These are phyloP conservation scores for Fusarium cyanostomum DNA, from an alignment of 2,329 filamentous ascomycete genomes.

Conservation along the genomic window DNA sequence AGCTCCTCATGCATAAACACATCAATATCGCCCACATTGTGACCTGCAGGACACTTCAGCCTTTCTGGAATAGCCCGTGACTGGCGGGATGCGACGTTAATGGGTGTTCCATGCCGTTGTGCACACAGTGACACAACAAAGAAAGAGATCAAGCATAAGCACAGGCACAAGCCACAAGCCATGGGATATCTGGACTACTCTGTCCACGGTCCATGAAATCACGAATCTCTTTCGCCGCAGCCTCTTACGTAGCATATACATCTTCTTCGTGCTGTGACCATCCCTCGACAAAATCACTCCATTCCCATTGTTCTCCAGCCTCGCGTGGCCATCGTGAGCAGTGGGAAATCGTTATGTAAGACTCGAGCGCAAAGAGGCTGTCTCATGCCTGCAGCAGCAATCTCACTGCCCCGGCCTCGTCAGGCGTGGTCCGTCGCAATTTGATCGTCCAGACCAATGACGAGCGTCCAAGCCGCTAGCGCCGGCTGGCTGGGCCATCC, in stretches of 20 bases:
- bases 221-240: neutral
- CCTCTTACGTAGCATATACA: neutral
- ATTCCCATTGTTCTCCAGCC: constrained; percentile 7
- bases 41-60: constrained; percentile 22
- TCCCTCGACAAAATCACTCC: constrained; percentile 10
- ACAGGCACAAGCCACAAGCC: too few species aligned
- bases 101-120: constrained; percentile 6
- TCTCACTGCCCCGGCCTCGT: constrained; percentile 39
- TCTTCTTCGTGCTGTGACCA: neutral
- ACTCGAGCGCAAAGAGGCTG: constrained; percentile 25
- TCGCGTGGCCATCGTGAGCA: neutral
- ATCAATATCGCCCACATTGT: constrained; percentile 20
- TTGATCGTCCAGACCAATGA: constrained; percentile 36
- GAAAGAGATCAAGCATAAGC: too few species aligned
- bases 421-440: constrained; percentile 41
- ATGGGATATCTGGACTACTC: too few species aligned
- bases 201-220: neutral
- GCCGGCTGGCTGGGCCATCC: constrained; percentile 16
- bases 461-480: constrained; percentile 8
- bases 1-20: constrained; percentile 53
- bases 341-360: neutral
- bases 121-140: neutral
- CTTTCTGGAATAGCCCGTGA: constrained; percentile 14
- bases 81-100: constrained; percentile 24
- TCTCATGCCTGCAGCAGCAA: constrained; percentile 41